These are phyloP conservation scores for Kondoa subrosea DNA, from an alignment of 768 basidiomycete genomes.

Conservation along the genomic window DNA sequence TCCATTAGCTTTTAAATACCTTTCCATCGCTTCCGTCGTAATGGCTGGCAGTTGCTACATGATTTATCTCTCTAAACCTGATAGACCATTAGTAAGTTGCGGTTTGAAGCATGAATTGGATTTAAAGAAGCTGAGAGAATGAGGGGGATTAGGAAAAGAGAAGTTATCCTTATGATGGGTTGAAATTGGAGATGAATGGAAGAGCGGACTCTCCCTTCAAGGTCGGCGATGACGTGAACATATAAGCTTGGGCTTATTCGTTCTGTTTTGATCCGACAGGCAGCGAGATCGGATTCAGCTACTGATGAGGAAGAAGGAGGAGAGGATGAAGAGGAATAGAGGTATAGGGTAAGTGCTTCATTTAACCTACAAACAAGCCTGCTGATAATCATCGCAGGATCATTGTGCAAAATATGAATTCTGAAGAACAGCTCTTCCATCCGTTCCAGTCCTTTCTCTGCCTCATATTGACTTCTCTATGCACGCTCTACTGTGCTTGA, in stretches of 20 bases:
- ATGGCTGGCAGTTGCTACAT: slow-evolving; percentile 30
- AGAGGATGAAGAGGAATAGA: background rate
- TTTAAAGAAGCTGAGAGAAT: background rate
- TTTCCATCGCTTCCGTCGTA: slow-evolving; percentile 29
- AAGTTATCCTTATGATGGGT: slow-evolving; percentile 32
- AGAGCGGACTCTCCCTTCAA: slow-evolving; percentile 14
- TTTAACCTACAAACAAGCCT: no score
- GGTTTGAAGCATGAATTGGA: background rate
- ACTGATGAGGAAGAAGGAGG: background rate
- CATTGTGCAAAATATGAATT: no score
- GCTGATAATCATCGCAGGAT: no score
- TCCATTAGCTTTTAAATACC: slow-evolving; percentile 28
- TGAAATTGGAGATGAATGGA: slow-evolving; percentile 29
- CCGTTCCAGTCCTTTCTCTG: no score
- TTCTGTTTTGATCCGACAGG: background rate
- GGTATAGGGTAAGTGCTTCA: background rate
- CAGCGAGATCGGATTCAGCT: background rate
- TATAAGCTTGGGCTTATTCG: background rate
- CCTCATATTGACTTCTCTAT: no score
- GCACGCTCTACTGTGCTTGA: no score
- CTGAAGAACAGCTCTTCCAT: no score
- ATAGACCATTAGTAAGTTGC: slow-evolving; percentile 24
- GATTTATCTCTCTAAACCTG: slow-evolving; percentile 25
- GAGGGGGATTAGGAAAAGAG: slow-evolving; percentile 21
- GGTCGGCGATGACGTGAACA: slow-evolving; percentile 8